Conservation (phyloP, 1,139 yeast genomes). For the Blastobotrys persicus region DNA sequence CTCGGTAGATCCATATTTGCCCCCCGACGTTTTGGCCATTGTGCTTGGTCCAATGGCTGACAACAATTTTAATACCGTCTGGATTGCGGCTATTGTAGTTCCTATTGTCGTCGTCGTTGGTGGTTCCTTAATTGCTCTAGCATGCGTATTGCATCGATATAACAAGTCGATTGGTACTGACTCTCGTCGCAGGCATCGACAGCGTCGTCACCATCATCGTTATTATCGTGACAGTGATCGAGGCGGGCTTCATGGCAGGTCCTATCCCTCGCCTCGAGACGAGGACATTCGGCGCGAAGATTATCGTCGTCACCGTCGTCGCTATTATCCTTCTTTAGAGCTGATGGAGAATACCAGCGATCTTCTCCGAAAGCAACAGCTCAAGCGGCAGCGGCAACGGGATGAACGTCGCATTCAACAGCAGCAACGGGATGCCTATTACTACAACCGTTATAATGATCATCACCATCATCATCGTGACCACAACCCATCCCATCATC, state of each 20-base stretch:
- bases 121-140: slow-evolving; percentile 15
- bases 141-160: neutral
- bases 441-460: slow-evolving; percentile 7
- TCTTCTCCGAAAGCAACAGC: neutral
- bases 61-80: slow-evolving; percentile 13
- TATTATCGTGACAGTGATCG: neutral
- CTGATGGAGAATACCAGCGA: neutral
- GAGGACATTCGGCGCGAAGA: neutral
- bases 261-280: neutral
- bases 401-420: neutral
- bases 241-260: neutral
- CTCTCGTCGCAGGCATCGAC: slow-evolving; percentile 3
- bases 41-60: slow-evolving; percentile 6
- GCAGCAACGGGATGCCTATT: neutral
- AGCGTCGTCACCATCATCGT: slow-evolving; percentile 6
- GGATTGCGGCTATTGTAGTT: slow-evolving; percentile 33
- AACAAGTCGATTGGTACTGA: neutral
- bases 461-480: slow-evolving; percentile 9
- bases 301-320: neutral
- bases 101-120: slow-evolving; percentile 27
- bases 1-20: neutral
- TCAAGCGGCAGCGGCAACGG: slow-evolving; percentile 5
- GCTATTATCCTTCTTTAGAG: neutral
- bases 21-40: slow-evolving; percentile 2
- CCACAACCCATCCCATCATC: no score